Evolutionary conservation across 768 basidiomycete genomes (phyloP), one percentile per base, ranked within the genome.

Genomic region (Coprinopsis marcescibilis): DNA sequence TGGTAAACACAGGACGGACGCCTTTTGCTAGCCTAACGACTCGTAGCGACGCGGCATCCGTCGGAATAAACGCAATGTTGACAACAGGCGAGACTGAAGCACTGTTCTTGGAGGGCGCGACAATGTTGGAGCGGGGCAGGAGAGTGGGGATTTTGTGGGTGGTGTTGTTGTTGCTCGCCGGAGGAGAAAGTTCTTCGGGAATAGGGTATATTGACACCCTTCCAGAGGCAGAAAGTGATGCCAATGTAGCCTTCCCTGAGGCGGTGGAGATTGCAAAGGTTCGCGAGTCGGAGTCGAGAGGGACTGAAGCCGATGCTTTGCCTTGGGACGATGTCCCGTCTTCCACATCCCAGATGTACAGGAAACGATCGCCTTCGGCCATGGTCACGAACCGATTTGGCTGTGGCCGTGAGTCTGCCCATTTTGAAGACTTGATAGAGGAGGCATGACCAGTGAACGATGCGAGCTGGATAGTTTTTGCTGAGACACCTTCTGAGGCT

Each of bases 371-470:
- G 5, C 64, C 68, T 57, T 83, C 76, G 11, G 83, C 83, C 38
- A 69, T 66, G 3, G 84, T 80, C 43, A 80, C 60, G 58, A 86
- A 81, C 23, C 70, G 73, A 29, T 64, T 66, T 7, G 71, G 54
- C 41, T 67, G 64, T 23, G 58, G 55, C 49, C 65, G 59, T 13
- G 69, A 68, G 11, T 56, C 58, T 43, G 74, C 74, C 81, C 81
- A 85, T 45, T 69, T 67, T 11, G 82, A 55, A 23, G 63, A 61
- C 51, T 66, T 74, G 49, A 81, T 65, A 6, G 73, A 64, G 17
- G 83, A 81, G 3, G 80, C 78, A 55, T 86, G 84, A 0, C 84
- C 84, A 15, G 77, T 81, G 51, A 83, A 83, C 10, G 71, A 70
- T 2, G 75, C 71, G 4, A 73, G 30, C 50, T 72, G 69, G 37